phyloP scores from a whole-genome alignment of 2,329 filamentous ascomycete genomes.

The Bertia moriformis region DNA sequence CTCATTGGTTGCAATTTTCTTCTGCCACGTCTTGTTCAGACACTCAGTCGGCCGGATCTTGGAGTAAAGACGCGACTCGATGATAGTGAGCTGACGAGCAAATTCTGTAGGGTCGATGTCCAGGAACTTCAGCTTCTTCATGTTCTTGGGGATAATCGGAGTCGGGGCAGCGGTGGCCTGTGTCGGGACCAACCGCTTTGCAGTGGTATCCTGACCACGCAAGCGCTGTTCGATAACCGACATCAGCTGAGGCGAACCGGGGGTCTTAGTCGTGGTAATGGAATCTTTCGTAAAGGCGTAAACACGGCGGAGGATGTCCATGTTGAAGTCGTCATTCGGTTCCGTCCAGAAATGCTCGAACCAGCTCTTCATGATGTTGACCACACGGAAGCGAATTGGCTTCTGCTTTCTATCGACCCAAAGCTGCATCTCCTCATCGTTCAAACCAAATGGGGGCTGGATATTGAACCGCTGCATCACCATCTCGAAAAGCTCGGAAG shows the following conservation, averaged over 20 bases:
- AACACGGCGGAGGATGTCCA: constrained; percentile 72
- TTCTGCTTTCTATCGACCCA: constrained; percentile 96
- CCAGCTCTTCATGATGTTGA: constrained; percentile 97
- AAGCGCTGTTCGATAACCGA: constrained; percentile 77
- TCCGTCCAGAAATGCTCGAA: constrained; percentile 99
- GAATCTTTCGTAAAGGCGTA: constrained; percentile 83
- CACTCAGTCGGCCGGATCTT: constrained; percentile 95
- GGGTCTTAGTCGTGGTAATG: constrained; percentile 84
- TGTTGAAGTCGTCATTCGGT: constrained; percentile 68
- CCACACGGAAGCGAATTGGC: constrained; percentile 84
- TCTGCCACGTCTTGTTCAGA: constrained; percentile 97
- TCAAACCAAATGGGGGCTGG: constrained; percentile 74
- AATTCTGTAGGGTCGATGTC: constrained; percentile 95
- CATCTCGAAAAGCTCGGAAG: constrained; percentile 80
- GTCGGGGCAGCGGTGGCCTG: constrained; percentile 68
- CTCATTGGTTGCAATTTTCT: constrained; percentile 71
- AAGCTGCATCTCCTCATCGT: constrained; percentile 59
- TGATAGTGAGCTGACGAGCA: constrained; percentile 87
- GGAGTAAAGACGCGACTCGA: constrained; percentile 84
- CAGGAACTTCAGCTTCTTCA: constrained; percentile 98
- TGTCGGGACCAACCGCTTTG: constrained; percentile 75
- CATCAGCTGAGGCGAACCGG: constrained; percentile 72
- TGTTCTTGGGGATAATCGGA: constrained; percentile 93
- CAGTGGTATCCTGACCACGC: constrained; percentile 75
- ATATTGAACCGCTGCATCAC: constrained; percentile 83